phyloP scores from a whole-genome alignment of 345 rosid species.

The Triadica sebifera region DNA sequence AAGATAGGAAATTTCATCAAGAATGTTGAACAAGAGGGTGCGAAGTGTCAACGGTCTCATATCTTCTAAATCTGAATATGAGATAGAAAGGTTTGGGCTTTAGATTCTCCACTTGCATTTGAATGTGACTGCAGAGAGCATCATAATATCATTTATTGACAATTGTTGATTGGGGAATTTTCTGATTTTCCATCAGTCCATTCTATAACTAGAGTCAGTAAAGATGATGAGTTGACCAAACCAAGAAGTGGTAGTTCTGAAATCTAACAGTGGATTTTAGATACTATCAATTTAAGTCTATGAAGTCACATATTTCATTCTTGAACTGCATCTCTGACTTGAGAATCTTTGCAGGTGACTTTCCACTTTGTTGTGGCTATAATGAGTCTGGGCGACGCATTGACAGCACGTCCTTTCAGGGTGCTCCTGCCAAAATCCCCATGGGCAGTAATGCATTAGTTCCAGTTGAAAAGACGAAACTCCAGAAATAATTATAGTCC shows the following conservation, averaged over 20 bases:
- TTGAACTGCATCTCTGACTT: conserved; percentile 22
- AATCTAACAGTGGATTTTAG: not conserved
- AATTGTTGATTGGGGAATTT: no score
- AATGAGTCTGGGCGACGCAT: conserved; percentile 91
- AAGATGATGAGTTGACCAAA: not conserved
- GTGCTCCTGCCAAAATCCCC: conserved; percentile 83
- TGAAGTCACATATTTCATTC: not conserved
- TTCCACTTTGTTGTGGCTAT: conserved; percentile 84
- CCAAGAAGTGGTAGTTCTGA: not conserved
- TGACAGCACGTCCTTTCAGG: conserved; percentile 86
- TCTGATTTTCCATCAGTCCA: not conserved
- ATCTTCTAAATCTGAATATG: no score
- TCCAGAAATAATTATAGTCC: not conserved
- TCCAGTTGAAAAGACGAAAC: conserved; percentile 55
- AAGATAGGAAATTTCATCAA: not conserved
- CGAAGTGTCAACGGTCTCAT: not conserved
- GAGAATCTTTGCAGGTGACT: conserved; percentile 52
- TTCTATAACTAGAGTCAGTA: not conserved
- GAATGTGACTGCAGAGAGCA: not conserved
- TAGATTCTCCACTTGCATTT: not conserved
- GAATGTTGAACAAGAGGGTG: not conserved
- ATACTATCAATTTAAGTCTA: not conserved
- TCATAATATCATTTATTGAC: not conserved
- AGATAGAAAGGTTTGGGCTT: no score
- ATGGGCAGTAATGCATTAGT: conserved; percentile 85